Percentiles rank a stretch among this genome's conserved stretches.
Evolutionary conservation across 352 stramenopile genomes (phyloP).

Genomic region (Pilasporangium apinafurcum): DNA sequence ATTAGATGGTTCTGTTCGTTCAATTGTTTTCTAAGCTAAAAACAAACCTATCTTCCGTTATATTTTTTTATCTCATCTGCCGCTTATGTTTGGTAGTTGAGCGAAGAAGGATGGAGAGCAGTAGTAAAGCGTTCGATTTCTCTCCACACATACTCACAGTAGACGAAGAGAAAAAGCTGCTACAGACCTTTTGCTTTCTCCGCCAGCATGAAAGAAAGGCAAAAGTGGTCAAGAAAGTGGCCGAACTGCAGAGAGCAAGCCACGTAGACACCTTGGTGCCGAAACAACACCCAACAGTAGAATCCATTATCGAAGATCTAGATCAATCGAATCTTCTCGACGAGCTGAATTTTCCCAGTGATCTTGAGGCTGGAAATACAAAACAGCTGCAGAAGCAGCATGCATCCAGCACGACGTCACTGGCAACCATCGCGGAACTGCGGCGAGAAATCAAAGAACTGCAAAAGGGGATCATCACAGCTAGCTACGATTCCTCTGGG

Average conservation of each 20-base stretch:
- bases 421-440: constrained; percentile 11
- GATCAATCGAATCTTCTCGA: constrained; percentile 7
- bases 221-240: constrained; percentile 20
- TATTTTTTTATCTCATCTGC: no score
- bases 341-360: constrained; percentile 26
- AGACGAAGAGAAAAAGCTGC: constrained; percentile 35
- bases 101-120: constrained; percentile 18
- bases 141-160: constrained; percentile 20
- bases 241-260: constrained; percentile 21
- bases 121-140: constrained; percentile 9
- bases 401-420: background rate
- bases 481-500: constrained; percentile 24
- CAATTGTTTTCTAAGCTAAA: no score
- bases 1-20: no score
- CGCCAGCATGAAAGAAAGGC: constrained; percentile 55
- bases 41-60: no score
- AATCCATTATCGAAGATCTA: constrained; percentile 5
- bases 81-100: no score
- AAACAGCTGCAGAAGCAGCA: background rate
- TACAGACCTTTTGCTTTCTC: constrained; percentile 46
- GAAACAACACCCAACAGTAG: background rate
- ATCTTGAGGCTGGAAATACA: constrained; percentile 2
- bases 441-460: constrained; percentile 39
- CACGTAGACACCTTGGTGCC: background rate
- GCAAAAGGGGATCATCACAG: constrained; percentile 29